phyloP scores from a whole-genome alignment of 1,284 basidiomycete species.

The Erythrobasidium hasegawianum region DNA sequence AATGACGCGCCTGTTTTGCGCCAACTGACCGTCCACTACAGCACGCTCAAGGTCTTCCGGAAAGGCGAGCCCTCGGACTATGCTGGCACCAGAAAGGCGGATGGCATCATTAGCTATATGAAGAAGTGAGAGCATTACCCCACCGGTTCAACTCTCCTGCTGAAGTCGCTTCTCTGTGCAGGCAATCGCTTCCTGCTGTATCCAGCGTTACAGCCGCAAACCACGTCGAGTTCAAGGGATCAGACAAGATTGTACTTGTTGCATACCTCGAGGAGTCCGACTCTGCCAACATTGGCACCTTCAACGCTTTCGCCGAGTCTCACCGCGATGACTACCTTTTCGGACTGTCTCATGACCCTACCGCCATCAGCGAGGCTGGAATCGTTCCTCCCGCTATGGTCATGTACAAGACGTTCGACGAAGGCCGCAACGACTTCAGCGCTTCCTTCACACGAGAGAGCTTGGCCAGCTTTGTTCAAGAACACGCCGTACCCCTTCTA shows the following conservation, averaged over 20 bases:
- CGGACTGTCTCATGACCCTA: constrained; percentile 71
- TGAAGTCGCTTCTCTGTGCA: constrained; percentile 50
- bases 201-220: constrained; percentile 70
- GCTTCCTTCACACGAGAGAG: constrained; percentile 57
- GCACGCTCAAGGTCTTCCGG: constrained; percentile 80
- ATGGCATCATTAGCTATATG: constrained; percentile 98
- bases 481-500: constrained; percentile 80
- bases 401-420: constrained; percentile 90
- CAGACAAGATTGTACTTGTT: constrained; percentile 87
- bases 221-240: constrained; percentile 77
- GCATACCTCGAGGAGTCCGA: constrained; percentile 72
- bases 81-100: constrained; percentile 82
- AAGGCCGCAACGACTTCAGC: constrained; percentile 67
- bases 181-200: constrained; percentile 93
- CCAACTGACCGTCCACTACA: constrained; percentile 36
- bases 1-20: neutral
- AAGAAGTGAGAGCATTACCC: constrained; percentile 65
- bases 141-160: constrained; percentile 11
- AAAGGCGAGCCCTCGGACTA: constrained; percentile 76
- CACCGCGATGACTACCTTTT: constrained; percentile 93
- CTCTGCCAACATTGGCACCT: constrained; percentile 65
- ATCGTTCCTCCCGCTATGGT: constrained; percentile 78
- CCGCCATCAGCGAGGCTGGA: constrained; percentile 62
- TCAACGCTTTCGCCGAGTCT: constrained; percentile 72
- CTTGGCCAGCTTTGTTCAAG: constrained; percentile 71